Conservation (phyloP, 805 yeast species). For the Cyberlindnera mycetangii region DNA sequence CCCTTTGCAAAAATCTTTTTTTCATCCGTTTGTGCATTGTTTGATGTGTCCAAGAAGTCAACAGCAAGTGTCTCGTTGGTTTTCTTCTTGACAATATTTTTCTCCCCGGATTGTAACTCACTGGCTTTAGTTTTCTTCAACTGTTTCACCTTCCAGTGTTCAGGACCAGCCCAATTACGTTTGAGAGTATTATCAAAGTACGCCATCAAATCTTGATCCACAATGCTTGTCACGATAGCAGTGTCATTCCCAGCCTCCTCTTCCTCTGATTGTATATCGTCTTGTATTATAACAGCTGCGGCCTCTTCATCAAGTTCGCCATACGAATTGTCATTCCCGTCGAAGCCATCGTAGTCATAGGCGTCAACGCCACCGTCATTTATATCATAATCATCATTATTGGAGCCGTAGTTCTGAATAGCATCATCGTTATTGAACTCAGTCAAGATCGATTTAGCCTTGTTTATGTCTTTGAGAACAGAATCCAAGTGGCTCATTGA, state of each 20-base stretch:
- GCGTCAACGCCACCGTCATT: constrained; percentile 53
- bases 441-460: constrained; percentile 26
- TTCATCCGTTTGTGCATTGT: constrained; percentile 30
- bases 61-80: constrained; percentile 37
- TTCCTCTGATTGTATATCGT: constrained; percentile 16
- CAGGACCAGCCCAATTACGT: constrained; percentile 85
- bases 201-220: constrained; percentile 66
- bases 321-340: constrained; percentile 23
- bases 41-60: constrained; percentile 37
- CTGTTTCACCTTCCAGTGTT: constrained; percentile 81
- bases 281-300: constrained; percentile 24
- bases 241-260: constrained; percentile 19
- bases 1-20: constrained; percentile 38
- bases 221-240: constrained; percentile 27
- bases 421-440: constrained; percentile 11
- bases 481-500: constrained; percentile 48
- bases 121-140: constrained; percentile 34
- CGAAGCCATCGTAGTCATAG: constrained; percentile 17
- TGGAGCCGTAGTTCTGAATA: neutral
- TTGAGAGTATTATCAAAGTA: constrained; percentile 74
- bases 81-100: constrained; percentile 8
- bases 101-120: neutral
- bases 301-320: constrained; percentile 12
- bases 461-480: constrained; percentile 43
- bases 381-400: neutral